Conservation (phyloP, 805 yeast genomes). For the Schwanniomyces yamadae region DNA sequence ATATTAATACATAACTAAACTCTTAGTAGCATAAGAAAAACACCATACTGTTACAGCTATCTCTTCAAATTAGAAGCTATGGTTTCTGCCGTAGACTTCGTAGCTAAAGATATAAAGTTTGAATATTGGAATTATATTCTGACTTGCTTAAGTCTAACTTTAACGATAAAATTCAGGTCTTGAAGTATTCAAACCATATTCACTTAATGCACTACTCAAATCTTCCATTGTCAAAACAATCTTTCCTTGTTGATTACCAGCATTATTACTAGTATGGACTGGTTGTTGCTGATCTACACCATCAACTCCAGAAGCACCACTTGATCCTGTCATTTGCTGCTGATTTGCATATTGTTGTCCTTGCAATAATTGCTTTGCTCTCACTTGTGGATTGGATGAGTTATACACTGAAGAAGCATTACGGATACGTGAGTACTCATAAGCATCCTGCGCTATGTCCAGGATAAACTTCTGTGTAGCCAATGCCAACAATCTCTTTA, state of each 20-base stretch:
- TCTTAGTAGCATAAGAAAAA: too few relatives aligned
- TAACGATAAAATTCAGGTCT: slow-evolving; percentile 82
- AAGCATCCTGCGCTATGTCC: slow-evolving; percentile 95
- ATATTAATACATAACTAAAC: too few relatives aligned
- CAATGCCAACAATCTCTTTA: slow-evolving; percentile 78
- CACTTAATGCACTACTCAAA: slow-evolving; percentile 86
- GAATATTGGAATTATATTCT: too few relatives aligned
- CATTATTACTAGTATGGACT: slow-evolving; percentile 37
- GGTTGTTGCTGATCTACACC: slow-evolving; percentile 41
- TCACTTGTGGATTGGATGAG: slow-evolving; percentile 79
- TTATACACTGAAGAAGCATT: slow-evolving; percentile 85
- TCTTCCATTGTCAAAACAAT: slow-evolving; percentile 92
- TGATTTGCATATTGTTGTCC: slow-evolving; percentile 56
- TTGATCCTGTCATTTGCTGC: slow-evolving; percentile 33
- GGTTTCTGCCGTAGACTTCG: too few relatives aligned
- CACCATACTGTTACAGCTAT: too few relatives aligned
- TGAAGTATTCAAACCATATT: slow-evolving; percentile 85
- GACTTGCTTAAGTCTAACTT: too few relatives aligned
- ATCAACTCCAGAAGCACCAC: slow-evolving; percentile 27
- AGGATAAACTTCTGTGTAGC: slow-evolving; percentile 95
- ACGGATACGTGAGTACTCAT: slow-evolving; percentile 89
- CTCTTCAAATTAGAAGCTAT: too few relatives aligned
- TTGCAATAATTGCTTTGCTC: slow-evolving; percentile 74
- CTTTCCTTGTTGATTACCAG: slow-evolving; percentile 62
- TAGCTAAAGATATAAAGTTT: too few relatives aligned